These are phyloP conservation scores for Candida khao-thaluensis DNA, from an alignment of 805 yeast species.

Conservation along the genomic window DNA sequence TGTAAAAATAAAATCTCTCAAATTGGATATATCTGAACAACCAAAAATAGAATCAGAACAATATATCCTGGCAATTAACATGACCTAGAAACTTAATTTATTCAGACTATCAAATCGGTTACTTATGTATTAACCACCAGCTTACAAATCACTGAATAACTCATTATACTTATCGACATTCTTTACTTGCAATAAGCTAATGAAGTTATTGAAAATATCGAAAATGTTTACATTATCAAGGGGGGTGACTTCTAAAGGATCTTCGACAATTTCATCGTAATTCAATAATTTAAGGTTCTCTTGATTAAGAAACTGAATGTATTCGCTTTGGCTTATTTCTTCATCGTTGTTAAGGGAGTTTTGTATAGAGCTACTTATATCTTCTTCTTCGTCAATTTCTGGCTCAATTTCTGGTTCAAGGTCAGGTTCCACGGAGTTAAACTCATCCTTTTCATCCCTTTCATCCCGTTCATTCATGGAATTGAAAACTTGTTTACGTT, in stretches of 20 bases:
- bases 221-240: slow-evolving; percentile 68
- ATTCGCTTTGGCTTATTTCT: slow-evolving; percentile 20
- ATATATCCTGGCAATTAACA: too few species aligned
- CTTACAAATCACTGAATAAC: slow-evolving; percentile 37
- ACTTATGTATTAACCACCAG: too few species aligned
- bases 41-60: too few species aligned
- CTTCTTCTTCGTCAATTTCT: slow-evolving; percentile 4
- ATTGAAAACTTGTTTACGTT: slow-evolving; percentile 56
- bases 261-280: slow-evolving; percentile 74
- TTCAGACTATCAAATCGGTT: too few species aligned
- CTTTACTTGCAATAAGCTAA: slow-evolving; percentile 44
- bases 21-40: too few species aligned
- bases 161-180: slow-evolving; percentile 49
- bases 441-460: too few species aligned
- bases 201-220: slow-evolving; percentile 56
- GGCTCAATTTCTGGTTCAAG: slow-evolving; percentile 12
- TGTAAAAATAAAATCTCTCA: too few species aligned
- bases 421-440: not conserved
- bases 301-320: slow-evolving; percentile 24
- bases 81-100: too few species aligned
- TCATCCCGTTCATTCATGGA: slow-evolving; percentile 15
- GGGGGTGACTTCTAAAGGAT: slow-evolving; percentile 68
- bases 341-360: slow-evolving; percentile 7
- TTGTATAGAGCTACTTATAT: slow-evolving; percentile 1
- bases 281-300: slow-evolving; percentile 33